phyloP scores from a whole-genome alignment of 2,329 filamentous ascomycete genomes.

The Aotearoamyces nothofagi region DNA sequence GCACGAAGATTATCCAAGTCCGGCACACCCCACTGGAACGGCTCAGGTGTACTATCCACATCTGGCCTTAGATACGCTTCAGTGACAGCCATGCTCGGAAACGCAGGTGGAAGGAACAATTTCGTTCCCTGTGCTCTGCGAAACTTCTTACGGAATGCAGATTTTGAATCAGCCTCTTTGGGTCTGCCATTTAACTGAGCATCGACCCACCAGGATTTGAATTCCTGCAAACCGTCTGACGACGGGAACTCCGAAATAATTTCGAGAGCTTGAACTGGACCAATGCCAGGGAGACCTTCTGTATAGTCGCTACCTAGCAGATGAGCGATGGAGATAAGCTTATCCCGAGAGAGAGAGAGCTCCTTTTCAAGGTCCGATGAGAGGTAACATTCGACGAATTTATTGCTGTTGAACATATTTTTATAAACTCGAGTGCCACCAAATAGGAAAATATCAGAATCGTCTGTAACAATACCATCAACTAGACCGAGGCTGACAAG shows the following conservation, averaged over 20 bases:
- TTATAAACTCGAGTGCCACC: slow-evolving; percentile 95
- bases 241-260: slow-evolving; percentile 77
- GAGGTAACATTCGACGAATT: slow-evolving; percentile 94
- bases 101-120: slow-evolving; percentile 67
- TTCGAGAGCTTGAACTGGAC: slow-evolving; percentile 87
- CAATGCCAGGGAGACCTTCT: slow-evolving; percentile 77
- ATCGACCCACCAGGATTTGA: slow-evolving; percentile 75
- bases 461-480: slow-evolving; percentile 94
- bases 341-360: slow-evolving; percentile 70
- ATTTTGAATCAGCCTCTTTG: slow-evolving; percentile 42
- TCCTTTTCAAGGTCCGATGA: slow-evolving; percentile 73
- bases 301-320: slow-evolving; percentile 91
- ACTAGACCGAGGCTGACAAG: slow-evolving; percentile 76
- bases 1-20: slow-evolving; percentile 72
- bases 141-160: slow-evolving; percentile 72
- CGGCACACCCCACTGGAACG: slow-evolving; percentile 91
- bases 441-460: slow-evolving; percentile 93
- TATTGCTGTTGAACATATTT: slow-evolving; percentile 99
- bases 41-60: slow-evolving; percentile 63
- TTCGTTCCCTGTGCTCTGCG: slow-evolving; percentile 65
- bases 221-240: slow-evolving; percentile 45
- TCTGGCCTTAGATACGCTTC: slow-evolving; percentile 77
- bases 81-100: slow-evolving; percentile 65
- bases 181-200: slow-evolving; percentile 56
- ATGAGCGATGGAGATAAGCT: slow-evolving; percentile 81